These are phyloP conservation scores for Xylaria sp. DNA, from an alignment of 2,329 filamentous ascomycete species.

Conservation along the genomic window DNA sequence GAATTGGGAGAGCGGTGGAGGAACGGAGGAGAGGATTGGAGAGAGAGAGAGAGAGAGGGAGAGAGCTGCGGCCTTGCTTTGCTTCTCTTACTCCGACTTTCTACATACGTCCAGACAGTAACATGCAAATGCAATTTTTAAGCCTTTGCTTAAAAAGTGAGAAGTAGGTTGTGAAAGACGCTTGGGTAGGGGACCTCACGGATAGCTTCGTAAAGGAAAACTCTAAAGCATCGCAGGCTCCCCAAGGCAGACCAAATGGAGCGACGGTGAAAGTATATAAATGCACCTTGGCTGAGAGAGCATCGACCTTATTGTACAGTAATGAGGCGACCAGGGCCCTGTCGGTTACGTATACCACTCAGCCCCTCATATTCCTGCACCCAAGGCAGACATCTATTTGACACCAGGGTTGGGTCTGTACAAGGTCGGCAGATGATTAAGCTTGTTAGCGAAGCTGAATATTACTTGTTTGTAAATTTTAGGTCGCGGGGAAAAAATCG, in stretches of 20 bases:
- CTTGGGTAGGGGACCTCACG: not conserved
- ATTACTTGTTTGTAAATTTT: not conserved
- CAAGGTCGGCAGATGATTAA: not conserved
- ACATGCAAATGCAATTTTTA: not conserved
- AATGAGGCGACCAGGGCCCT: slow-evolving; percentile 2
- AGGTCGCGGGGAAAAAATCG: not conserved
- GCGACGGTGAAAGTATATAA: not conserved
- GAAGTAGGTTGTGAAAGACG: not conserved
- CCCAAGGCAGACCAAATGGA: not conserved
- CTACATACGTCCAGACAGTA: not conserved
- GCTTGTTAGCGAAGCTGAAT: not conserved
- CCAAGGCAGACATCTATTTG: slow-evolving; percentile 31
- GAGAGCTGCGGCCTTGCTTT: slow-evolving; percentile 11
- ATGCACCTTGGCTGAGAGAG: not conserved
- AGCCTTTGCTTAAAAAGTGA: not conserved
- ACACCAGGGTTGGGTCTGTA: not conserved
- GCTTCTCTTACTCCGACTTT: not conserved
- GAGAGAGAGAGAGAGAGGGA: too few species aligned
- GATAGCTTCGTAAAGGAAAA: not conserved
- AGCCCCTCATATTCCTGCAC: slow-evolving; percentile 20
- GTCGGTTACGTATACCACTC: slow-evolving; percentile 24
- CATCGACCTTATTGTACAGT: not conserved
- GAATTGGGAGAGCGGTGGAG: too few species aligned
- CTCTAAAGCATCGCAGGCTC: not conserved
- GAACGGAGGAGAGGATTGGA: too few species aligned